Percentiles rank a stretch among this genome's conserved stretches.
phyloP scores from a whole-genome alignment of 1,139 yeast genomes.

The Tardiomyces digboiensis region DNA sequence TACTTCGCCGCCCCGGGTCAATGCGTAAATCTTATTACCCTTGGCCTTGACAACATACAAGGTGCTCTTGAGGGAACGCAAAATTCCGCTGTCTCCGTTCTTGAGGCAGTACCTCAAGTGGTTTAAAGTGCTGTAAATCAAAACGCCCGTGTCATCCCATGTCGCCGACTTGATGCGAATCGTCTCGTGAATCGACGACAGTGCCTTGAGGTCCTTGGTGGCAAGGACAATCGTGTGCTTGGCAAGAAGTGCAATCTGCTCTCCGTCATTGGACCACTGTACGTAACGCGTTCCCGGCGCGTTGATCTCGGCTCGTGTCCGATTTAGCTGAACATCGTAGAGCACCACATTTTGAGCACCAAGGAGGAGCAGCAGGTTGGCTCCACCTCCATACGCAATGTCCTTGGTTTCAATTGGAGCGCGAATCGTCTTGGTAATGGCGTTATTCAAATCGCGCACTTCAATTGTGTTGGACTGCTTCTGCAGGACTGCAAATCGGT shows the following conservation, averaged over 20 bases:
- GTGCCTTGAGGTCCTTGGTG: slow-evolving; percentile 63
- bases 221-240: slow-evolving; percentile 92
- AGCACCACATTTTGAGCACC: slow-evolving; percentile 65
- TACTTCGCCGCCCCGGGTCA: slow-evolving; percentile 80
- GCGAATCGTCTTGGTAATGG: slow-evolving; percentile 71
- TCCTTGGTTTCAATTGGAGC: slow-evolving; percentile 66
- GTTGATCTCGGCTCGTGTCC: slow-evolving; percentile 57
- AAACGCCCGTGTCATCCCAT: slow-evolving; percentile 93
- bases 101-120: slow-evolving; percentile 90
- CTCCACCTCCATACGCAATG: slow-evolving; percentile 64
- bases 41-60: slow-evolving; percentile 67
- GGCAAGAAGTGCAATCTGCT: slow-evolving; percentile 77
- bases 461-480: slow-evolving; percentile 58
- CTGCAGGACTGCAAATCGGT: slow-evolving; percentile 79
- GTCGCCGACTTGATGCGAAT: slow-evolving; percentile 96
- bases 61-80: slow-evolving; percentile 89
- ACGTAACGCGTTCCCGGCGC: slow-evolving; percentile 72
- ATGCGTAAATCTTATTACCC: slow-evolving; percentile 66
- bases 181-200: slow-evolving; percentile 90
- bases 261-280: slow-evolving; percentile 83
- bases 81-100: slow-evolving; percentile 93
- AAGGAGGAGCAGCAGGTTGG: slow-evolving; percentile 74
- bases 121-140: slow-evolving; percentile 88
- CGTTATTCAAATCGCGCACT: slow-evolving; percentile 71
- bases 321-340: slow-evolving; percentile 91